Evolutionary conservation across 441 rosid genomes (phyloP).

Genomic region (Melastoma candidum): DNA sequence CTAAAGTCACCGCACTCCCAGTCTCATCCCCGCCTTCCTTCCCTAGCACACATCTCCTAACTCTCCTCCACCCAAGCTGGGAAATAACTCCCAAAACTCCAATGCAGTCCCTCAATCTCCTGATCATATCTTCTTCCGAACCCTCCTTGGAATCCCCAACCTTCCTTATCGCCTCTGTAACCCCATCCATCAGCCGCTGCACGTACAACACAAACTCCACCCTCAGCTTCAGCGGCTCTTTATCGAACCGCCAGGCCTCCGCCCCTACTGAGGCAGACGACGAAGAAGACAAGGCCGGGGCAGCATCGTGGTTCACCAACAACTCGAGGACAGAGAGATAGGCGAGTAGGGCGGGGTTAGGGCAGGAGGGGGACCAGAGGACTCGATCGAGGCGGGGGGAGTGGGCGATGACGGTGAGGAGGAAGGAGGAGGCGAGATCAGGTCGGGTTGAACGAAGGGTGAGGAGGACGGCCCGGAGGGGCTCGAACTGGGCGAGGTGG

Average conservation of each 20-base stretch:
- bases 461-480: constrained; percentile 64
- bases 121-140: constrained; percentile 21
- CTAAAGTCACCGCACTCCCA: constrained; percentile 21
- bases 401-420: constrained; percentile 69
- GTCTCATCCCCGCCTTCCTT: constrained; percentile 8
- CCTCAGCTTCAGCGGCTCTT: constrained; percentile 52
- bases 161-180: constrained; percentile 21
- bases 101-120: constrained; percentile 30
- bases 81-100: constrained; percentile 48
- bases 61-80: constrained; percentile 65
- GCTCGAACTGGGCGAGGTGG: constrained; percentile 84
- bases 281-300: constrained; percentile 14
- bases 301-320: constrained; percentile 36
- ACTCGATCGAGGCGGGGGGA: constrained; percentile 62
- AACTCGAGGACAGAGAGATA: constrained; percentile 69
- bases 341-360: constrained; percentile 67
- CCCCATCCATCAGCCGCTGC: constrained; percentile 53
- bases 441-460: constrained; percentile 61
- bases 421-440: constrained; percentile 55
- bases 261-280: too few relatives aligned
- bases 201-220: constrained; percentile 66
- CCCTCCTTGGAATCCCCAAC: constrained; percentile 22
- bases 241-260: constrained; percentile 53
- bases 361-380: constrained; percentile 70
- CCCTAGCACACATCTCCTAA: constrained; percentile 36